These are phyloP conservation scores for Geotrichum australiense DNA, from an alignment of 1,139 yeast genomes.

Conservation along the genomic window DNA sequence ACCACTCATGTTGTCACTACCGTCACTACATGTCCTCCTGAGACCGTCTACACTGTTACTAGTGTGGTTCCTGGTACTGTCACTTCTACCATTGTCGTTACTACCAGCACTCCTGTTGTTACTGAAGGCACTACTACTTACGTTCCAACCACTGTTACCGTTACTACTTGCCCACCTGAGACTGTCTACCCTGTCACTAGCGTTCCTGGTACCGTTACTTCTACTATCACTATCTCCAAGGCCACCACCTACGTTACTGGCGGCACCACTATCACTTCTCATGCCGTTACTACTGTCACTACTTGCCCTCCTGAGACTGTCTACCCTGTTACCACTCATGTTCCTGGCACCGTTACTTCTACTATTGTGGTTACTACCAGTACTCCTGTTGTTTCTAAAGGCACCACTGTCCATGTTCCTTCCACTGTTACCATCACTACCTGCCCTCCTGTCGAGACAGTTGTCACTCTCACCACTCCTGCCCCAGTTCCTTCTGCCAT, in stretches of 20 bases:
- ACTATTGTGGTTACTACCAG: no score
- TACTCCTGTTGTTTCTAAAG: background rate
- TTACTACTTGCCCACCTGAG: conserved; percentile 12
- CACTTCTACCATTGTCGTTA: conserved; percentile 1
- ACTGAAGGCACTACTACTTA: background rate
- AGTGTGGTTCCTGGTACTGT: conserved; percentile 6
- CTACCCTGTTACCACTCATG: conserved; percentile 2
- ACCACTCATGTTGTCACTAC: conserved; percentile 5
- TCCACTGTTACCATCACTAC: background rate
- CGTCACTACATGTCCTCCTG: conserved; percentile 12
- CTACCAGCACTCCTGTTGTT: conserved; percentile 3
- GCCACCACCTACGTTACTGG: conserved; percentile 3
- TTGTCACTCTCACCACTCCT: background rate
- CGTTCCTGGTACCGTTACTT: conserved; percentile 7
- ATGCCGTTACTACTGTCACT: background rate
- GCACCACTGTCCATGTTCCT: background rate
- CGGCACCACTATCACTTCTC: conserved; percentile 1
- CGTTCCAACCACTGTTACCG: conserved; percentile 1
- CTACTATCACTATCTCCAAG: conserved; percentile 4
- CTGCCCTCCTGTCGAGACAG: background rate
- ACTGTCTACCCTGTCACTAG: conserved; percentile 4
- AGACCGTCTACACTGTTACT: no score
- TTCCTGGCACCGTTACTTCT: no score
- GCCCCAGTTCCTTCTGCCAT: conserved; percentile 1
- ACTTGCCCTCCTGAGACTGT: conserved; percentile 7